Conservation (phyloP, 306 rosid species). For the Ochetophila trinervis region DNA sequence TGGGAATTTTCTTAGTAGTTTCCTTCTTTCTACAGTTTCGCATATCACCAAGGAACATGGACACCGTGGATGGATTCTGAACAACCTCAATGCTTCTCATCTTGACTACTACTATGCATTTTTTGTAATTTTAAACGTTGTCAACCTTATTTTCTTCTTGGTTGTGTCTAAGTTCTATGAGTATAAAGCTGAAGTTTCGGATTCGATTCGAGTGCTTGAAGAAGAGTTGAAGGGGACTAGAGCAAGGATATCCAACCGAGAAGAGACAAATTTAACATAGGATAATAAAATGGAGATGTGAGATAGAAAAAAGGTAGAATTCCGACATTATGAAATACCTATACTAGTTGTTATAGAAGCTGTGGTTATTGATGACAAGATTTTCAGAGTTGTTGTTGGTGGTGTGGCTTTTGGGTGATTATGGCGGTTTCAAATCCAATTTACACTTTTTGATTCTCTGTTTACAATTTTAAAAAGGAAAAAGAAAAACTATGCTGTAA, state of each 20-base stretch:
- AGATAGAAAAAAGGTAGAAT: too few species aligned
- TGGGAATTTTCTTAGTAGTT: slow-evolving; percentile 76
- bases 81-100: slow-evolving; percentile 78
- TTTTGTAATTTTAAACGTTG: slow-evolving; percentile 32
- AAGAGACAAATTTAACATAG: not conserved
- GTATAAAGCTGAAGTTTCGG: slow-evolving; percentile 74
- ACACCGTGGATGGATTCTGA: slow-evolving; percentile 70
- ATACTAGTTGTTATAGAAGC: too few species aligned
- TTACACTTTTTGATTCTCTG: too few species aligned
- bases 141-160: slow-evolving; percentile 37
- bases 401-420: too few species aligned
- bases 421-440: too few species aligned
- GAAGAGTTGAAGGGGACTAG: slow-evolving; percentile 54
- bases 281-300: not conserved
- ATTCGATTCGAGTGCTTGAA: slow-evolving; percentile 61
- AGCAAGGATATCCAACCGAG: slow-evolving; percentile 12
- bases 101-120: slow-evolving; percentile 87
- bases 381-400: too few species aligned
- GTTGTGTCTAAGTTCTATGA: slow-evolving; percentile 44
- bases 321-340: too few species aligned
- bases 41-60: slow-evolving; percentile 49
- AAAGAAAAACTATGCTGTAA: too few species aligned
- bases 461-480: too few species aligned
- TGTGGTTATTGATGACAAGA: too few species aligned
- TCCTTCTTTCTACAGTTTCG: slow-evolving; percentile 70